Percentiles rank a stretch among this genome's conserved stretches.
Conservation (phyloP, 306 rosid species). For the Ormosia semicastrata region DNA sequence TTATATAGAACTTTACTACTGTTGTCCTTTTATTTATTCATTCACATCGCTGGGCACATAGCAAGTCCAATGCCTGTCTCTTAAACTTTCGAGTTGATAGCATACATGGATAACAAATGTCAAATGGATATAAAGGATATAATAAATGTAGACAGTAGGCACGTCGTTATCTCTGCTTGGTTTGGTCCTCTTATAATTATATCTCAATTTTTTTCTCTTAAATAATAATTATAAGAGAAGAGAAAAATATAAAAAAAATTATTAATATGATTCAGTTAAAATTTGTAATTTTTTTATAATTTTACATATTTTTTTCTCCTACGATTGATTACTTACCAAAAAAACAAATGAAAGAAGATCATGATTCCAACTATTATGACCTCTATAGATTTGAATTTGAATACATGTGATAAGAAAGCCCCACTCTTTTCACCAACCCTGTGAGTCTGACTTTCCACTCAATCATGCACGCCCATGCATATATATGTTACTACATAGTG, state of each 20-base stretch:
- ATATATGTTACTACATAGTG: background rate
- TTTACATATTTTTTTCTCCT: too few relatives aligned
- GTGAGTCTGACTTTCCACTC: slow-evolving; percentile 18
- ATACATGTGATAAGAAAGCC: slow-evolving; percentile 26
- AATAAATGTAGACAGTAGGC: background rate
- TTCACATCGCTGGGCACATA: slow-evolving; percentile 2
- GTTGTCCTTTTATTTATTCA: background rate
- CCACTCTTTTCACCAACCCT: slow-evolving; percentile 31
- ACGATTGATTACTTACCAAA: too few relatives aligned
- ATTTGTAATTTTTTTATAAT: too few relatives aligned
- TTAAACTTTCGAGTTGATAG: slow-evolving; percentile 6
- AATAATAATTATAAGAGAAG: too few relatives aligned
- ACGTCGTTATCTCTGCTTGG: slow-evolving; percentile 23
- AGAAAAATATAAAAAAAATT: too few relatives aligned
- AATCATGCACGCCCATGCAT: slow-evolving; percentile 28
- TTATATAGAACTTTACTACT: background rate
- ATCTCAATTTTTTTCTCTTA: too few relatives aligned
- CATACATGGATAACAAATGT: background rate
- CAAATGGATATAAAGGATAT: slow-evolving; percentile 3
- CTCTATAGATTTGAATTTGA: slow-evolving; percentile 18
- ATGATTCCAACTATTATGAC: slow-evolving; percentile 22
- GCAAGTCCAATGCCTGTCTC: slow-evolving; percentile 17
- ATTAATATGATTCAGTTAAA: too few relatives aligned
- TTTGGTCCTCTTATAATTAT: slow-evolving; percentile 14
- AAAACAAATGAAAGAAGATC: too few relatives aligned